A percentile compares a stretch with the other conserved stretches of the same genome.
These are phyloP conservation scores for Oryza australiensis DNA, from an alignment of 176 grass and related monocot genomes.

Conservation along the genomic window DNA sequence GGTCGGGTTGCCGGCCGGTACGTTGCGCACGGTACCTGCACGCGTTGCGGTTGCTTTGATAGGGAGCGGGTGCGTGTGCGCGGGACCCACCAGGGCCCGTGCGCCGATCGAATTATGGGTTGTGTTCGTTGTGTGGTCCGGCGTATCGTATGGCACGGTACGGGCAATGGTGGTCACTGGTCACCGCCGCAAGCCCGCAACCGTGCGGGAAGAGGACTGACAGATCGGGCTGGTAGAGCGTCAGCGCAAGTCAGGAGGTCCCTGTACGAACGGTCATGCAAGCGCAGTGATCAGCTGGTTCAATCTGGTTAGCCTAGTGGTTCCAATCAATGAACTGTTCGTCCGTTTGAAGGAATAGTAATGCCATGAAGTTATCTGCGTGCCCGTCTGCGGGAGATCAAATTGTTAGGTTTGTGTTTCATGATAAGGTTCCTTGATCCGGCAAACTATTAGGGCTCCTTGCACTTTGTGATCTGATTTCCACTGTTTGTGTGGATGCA, in stretches of 20 bases:
- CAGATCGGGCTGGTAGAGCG: background rate
- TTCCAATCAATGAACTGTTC: background rate
- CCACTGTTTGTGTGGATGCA: background rate
- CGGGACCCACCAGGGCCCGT: background rate
- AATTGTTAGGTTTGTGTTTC: background rate
- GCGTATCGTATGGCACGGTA: background rate
- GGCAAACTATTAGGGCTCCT: background rate
- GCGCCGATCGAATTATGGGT: background rate
- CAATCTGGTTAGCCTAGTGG: background rate
- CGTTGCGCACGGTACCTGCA: background rate
- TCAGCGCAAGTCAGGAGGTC: background rate
- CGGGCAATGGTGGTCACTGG: background rate
- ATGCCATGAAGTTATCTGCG: background rate
- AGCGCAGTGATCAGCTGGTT: background rate
- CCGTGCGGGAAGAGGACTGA: background rate
- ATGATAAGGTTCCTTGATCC: background rate
- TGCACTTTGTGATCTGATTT: too few relatives aligned
- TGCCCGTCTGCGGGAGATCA: background rate
- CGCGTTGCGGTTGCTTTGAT: too few relatives aligned
- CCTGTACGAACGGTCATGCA: background rate
- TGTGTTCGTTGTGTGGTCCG: constrained; percentile 9
- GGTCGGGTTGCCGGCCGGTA: background rate
- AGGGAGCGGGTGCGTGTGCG: background rate
- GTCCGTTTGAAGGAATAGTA: background rate
- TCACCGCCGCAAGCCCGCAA: constrained; percentile 1